phyloP scores from a whole-genome alignment of 805 yeast species.

The Zygoascus ofunaensis region DNA sequence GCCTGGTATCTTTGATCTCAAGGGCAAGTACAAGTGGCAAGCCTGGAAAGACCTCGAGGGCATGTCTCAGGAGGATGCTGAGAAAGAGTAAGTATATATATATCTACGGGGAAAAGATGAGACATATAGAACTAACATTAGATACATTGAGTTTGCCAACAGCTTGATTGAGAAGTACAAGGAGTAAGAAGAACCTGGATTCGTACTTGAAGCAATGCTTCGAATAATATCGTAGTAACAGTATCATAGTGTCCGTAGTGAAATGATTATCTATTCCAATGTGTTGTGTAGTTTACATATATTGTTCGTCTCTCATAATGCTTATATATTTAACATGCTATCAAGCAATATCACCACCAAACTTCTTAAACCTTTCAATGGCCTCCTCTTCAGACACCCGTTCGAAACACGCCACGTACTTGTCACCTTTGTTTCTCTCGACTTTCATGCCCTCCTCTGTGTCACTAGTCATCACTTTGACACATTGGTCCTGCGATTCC shows the following conservation, averaged over 20 bases:
- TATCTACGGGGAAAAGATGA: background rate
- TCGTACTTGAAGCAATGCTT: too few relatives aligned
- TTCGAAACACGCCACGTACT: slow-evolving; percentile 80
- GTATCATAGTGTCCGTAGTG: too few relatives aligned
- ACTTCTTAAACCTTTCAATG: too few relatives aligned
- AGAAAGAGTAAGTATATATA: slow-evolving; percentile 41
- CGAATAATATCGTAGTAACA: too few relatives aligned
- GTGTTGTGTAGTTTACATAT: too few relatives aligned
- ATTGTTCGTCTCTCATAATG: too few relatives aligned
- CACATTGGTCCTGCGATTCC: slow-evolving; percentile 76
- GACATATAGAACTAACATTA: background rate
- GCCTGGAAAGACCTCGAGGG: slow-evolving; percentile 90
- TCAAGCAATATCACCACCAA: too few relatives aligned
- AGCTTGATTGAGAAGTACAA: slow-evolving; percentile 22
- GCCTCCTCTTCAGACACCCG: slow-evolving; percentile 35
- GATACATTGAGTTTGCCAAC: slow-evolving; percentile 30
- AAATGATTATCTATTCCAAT: too few relatives aligned
- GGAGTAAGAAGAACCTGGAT: too few relatives aligned
- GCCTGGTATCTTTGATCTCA: slow-evolving; percentile 89
- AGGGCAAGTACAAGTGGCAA: slow-evolving; percentile 97
- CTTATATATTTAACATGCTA: too few relatives aligned
- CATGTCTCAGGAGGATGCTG: slow-evolving; percentile 81
- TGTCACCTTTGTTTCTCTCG: slow-evolving; percentile 76
- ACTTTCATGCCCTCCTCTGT: slow-evolving; percentile 99
- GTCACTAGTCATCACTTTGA: slow-evolving; percentile 75